Evolutionary conservation across 2,329 filamentous ascomycete genomes (phyloP).

Genomic region (Neocucurbitaria cava): DNA sequence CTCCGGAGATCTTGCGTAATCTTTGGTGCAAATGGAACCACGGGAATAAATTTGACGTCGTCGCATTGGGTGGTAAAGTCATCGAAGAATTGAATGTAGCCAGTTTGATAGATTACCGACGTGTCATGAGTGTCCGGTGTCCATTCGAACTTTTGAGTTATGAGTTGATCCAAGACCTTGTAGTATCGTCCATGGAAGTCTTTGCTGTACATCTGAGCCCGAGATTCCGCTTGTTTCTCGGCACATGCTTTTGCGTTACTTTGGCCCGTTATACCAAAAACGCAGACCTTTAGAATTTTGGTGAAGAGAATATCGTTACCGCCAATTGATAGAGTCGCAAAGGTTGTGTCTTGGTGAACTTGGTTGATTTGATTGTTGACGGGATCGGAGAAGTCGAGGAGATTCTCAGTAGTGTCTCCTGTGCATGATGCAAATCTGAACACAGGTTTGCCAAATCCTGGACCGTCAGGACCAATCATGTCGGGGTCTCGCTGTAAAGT

Average conservation of each 20-base stretch:
- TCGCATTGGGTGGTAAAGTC: neutral
- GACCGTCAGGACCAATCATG: no score
- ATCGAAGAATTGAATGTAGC: neutral
- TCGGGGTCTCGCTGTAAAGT: no score
- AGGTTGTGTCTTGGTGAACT: neutral
- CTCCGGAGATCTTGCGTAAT: neutral
- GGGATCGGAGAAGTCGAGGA: neutral
- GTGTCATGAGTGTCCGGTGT: no score
- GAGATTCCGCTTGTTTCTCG: neutral
- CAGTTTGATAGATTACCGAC: neutral
- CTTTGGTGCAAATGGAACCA: neutral
- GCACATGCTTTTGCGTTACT: neutral
- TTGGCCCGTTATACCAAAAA: neutral
- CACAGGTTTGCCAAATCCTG: no score
- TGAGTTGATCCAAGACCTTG: neutral
- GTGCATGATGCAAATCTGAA: neutral
- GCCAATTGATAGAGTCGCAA: neutral
- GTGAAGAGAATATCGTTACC: neutral
- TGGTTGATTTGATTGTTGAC: neutral
- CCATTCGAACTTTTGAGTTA: neutral
- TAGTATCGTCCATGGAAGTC: neutral
- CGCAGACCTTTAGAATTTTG: neutral
- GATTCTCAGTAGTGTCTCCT: neutral
- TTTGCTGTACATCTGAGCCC: neutral
- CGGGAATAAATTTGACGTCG: neutral